Evolutionary conservation across 345 rosid genomes (phyloP).

Genomic region (Bretschneidera sinensis): DNA sequence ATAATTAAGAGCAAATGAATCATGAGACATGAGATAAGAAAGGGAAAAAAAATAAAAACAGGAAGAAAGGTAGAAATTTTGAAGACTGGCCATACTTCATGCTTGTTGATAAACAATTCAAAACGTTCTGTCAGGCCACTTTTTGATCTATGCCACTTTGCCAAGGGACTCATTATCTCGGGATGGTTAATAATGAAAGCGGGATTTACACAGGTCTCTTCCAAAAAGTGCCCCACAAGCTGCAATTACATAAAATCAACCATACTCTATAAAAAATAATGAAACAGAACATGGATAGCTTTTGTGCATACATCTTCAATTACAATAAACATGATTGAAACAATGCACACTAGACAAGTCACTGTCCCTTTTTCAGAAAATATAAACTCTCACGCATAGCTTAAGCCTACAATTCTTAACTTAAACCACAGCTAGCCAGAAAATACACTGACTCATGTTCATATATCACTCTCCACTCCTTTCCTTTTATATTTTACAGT

Average conservation of each 20-base stretch:
- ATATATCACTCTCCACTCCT: no score
- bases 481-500: neutral
- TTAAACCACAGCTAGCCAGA: neutral
- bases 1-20: constrained; percentile 1
- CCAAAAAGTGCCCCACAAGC: constrained; percentile 96
- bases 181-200: constrained; percentile 91
- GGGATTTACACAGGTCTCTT: constrained; percentile 89
- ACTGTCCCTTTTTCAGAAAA: neutral
- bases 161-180: constrained; percentile 86
- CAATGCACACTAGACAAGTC: no score
- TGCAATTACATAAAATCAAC: constrained; percentile 26
- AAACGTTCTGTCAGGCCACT: constrained; percentile 85
- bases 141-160: constrained; percentile 77
- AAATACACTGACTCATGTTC: neutral
- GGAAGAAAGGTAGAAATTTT: neutral
- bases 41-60: neutral
- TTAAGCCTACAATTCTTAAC: neutral
- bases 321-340: neutral
- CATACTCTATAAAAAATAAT: no score
- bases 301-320: neutral
- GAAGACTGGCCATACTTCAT: constrained; percentile 45
- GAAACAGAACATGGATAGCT: no score
- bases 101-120: constrained; percentile 88
- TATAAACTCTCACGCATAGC: neutral
- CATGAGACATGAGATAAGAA: neutral